Conservation (phyloP, 352 stramenopile species). For the Pythium aristosporum region DNA sequence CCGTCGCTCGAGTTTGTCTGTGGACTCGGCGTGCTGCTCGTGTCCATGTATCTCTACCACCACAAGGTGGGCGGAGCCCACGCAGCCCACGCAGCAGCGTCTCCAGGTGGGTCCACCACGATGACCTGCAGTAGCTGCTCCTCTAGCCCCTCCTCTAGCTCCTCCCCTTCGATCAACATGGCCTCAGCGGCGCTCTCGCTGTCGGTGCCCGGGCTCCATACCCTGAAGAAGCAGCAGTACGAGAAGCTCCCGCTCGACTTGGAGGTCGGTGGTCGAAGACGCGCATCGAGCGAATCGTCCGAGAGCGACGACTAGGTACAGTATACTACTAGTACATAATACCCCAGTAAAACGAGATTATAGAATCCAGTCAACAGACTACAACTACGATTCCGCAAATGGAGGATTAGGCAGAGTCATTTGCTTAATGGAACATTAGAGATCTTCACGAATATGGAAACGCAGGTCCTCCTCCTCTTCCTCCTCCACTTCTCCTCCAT, state of each 20-base stretch:
- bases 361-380: too few relatives aligned
- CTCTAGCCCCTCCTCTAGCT: slow-evolving; percentile 22
- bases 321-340: neutral
- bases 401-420: too few relatives aligned
- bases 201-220: slow-evolving; percentile 31
- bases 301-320: slow-evolving; percentile 9
- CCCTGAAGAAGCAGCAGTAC: slow-evolving; percentile 60
- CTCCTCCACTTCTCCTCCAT: neutral
- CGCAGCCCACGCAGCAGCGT: neutral
- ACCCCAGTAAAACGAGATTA: neutral
- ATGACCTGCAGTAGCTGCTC: slow-evolving; percentile 17
- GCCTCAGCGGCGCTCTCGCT: slow-evolving; percentile 20
- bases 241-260: slow-evolving; percentile 43
- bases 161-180: slow-evolving; percentile 6
- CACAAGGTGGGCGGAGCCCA: slow-evolving; percentile 37
- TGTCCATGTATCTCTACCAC: slow-evolving; percentile 90
- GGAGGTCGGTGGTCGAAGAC: slow-evolving; percentile 23
- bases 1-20: slow-evolving; percentile 84
- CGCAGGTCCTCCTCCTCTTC: neutral
- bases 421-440: too few relatives aligned
- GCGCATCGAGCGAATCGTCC: slow-evolving; percentile 4
- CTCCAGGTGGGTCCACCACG: neutral
- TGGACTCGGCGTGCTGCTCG: slow-evolving; percentile 71
- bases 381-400: neutral
- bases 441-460: neutral